phyloP scores from a whole-genome alignment of 371 early-diverging fungal genomes.

The Saksenaea oblongispora region DNA sequence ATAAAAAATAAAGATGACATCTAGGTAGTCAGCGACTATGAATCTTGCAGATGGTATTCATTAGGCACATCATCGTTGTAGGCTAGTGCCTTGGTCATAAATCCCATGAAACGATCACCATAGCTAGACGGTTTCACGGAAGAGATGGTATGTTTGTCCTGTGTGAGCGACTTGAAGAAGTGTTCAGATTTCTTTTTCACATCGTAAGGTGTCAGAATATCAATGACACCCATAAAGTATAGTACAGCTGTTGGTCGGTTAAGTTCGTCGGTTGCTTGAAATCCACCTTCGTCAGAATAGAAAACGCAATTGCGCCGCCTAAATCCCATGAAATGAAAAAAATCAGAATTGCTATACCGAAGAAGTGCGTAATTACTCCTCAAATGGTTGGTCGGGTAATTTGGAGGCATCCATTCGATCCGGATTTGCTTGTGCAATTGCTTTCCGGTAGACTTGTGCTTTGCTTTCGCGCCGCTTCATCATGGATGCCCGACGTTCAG shows the following conservation, averaged over 20 bases:
- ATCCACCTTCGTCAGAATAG: slow-evolving; percentile 91
- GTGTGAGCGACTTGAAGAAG: slow-evolving; percentile 80
- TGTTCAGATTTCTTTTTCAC: slow-evolving; percentile 87
- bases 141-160: slow-evolving; percentile 81
- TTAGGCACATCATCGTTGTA: slow-evolving; percentile 35
- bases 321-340: neutral
- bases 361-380: slow-evolving; percentile 36
- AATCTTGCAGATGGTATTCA: slow-evolving; percentile 21
- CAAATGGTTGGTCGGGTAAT: slow-evolving; percentile 50
- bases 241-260: slow-evolving; percentile 68
- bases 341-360: neutral
- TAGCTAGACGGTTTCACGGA: slow-evolving; percentile 90
- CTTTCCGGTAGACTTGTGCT: slow-evolving; percentile 66
- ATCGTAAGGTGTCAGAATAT: slow-evolving; percentile 96
- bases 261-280: slow-evolving; percentile 74
- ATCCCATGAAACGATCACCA: slow-evolving; percentile 74
- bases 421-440: slow-evolving; percentile 73
- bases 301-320: slow-evolving; percentile 76
- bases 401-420: slow-evolving; percentile 57
- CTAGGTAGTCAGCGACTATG: neutral
- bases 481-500: slow-evolving; percentile 38
- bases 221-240: slow-evolving; percentile 95
- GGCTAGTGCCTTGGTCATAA: slow-evolving; percentile 33
- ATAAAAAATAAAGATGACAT: neutral
- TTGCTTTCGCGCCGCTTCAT: slow-evolving; percentile 61